A percentile compares a stretch with the other conserved stretches of the same genome.
Evolutionary conservation across 495 filamentous ascomycete genomes (phyloP).

Genomic region (Penicillium bialowiezense): DNA sequence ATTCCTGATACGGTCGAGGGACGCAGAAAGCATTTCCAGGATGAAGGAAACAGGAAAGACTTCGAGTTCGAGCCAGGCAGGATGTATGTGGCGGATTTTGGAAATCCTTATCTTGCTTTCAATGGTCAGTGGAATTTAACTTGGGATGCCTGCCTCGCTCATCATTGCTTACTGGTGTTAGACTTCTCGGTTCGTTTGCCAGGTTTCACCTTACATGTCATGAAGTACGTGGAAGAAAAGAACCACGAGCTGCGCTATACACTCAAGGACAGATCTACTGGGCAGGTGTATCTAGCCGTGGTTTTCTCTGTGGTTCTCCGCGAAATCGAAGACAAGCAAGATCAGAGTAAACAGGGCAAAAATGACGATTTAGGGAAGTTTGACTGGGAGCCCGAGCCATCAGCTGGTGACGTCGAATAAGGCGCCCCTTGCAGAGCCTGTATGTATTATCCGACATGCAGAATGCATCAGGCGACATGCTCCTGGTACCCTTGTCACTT

Average conservation of each 20-base stretch:
- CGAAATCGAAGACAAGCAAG: conserved; percentile 12
- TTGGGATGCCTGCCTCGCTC: neutral
- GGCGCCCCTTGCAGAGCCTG: too few relatives aligned
- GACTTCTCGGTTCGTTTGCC: conserved; percentile 79
- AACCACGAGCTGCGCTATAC: conserved; percentile 79
- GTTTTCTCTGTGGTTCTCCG: conserved; percentile 64
- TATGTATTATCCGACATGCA: too few relatives aligned
- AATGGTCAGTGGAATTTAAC: conserved; percentile 46
- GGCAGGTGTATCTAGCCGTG: conserved; percentile 72
- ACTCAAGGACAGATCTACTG: conserved; percentile 70
- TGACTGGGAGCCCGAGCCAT: conserved; percentile 25
- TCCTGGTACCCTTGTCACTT: too few relatives aligned
- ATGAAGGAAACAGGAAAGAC: conserved; percentile 38
- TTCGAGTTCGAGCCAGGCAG: conserved; percentile 59
- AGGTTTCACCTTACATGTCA: conserved; percentile 70
- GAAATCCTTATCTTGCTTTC: conserved; percentile 89
- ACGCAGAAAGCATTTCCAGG: conserved; percentile 64
- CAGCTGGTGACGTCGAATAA: conserved; percentile 22
- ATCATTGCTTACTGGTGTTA: conserved; percentile 7
- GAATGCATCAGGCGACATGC: too few relatives aligned
- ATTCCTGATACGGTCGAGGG: conserved; percentile 52
- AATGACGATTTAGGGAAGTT: conserved; percentile 19
- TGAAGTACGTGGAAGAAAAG: conserved; percentile 81
- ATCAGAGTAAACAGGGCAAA: conserved; percentile 3
- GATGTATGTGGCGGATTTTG: conserved; percentile 78